Base-by-base conservation (phyloP, 2,329 filamentous ascomycete genomes). In the Chrysoporthe deuterocubensis region DNA sequence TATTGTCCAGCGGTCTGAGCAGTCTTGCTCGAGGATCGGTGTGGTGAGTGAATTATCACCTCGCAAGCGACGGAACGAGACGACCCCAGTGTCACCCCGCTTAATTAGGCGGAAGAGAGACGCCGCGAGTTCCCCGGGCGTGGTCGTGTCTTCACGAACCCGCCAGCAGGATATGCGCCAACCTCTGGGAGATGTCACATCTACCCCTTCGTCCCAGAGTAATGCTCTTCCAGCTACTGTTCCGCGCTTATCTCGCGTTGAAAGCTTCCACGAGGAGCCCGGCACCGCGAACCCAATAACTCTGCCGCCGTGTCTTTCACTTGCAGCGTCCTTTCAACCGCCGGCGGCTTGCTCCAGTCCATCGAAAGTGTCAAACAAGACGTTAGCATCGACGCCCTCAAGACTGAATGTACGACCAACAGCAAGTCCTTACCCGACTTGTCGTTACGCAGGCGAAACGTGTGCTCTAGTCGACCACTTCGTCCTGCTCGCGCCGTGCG, bases 401-500 rank as follows among this genome's bases (percentile, higher is more conserved):
- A 68, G 60, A 6, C 64, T 66, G 64, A 67, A 48, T 14, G 8
- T 16, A 16, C 62, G 16, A 32, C 3, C 16, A 5, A 52, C n/a
- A 18, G 7, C 4, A 3, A 16, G 11, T 1, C 14, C 56, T 6
- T 37, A 18, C 2, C 16, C n/a, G 16, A 50, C 67, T 16, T 85
- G 83, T 68, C 69, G 70, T 1, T 75, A 78, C 46, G 75, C 74
- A 9, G 75, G 75, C 4, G 54, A 71, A 0, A 65, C 74, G 9
- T 87, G 85, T 68, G 72, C 75, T 1, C 72, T 87, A 32, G 71
- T 73, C 0, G 75, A 74, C 18, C 77, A 71, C 46, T 73, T 75
- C 0, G 71, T 87, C 43, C 69, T 87, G 1, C 73, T 86, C 1
- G 77, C 82, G 0, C 80, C 81, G 0, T 81, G 78, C 62, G 78